A percentile compares a stretch with the other conserved stretches of the same genome.
These are phyloP conservation scores for Globisporangium megalacanthum DNA, from an alignment of 352 stramenopile genomes.

Conservation along the genomic window DNA sequence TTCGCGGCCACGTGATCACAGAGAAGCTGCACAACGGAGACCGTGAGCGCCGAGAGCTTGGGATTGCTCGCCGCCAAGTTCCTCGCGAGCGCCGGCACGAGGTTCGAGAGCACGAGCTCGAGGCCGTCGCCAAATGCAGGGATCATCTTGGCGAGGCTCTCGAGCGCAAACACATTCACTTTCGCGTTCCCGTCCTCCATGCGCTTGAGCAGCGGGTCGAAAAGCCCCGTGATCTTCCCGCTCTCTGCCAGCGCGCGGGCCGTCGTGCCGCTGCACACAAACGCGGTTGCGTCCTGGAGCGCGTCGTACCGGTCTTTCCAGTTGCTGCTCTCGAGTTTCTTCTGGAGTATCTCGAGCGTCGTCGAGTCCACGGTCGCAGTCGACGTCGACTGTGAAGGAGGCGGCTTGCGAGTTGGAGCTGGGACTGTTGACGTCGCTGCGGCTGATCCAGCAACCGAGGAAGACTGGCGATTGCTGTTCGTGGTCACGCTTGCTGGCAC, in stretches of 20 bases:
- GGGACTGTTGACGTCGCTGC: neutral
- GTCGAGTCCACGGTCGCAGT: constrained; percentile 25
- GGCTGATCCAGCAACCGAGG: neutral
- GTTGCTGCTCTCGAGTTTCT: constrained; percentile 59
- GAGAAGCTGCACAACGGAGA: constrained; percentile 36
- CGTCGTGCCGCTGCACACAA: constrained; percentile 20
- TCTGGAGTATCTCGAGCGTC: constrained; percentile 30
- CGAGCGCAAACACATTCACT: constrained; percentile 54
- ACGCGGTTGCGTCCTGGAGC: constrained; percentile 31
- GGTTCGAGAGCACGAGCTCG: constrained; percentile 47
- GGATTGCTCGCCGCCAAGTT: constrained; percentile 51
- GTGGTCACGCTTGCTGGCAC: neutral
- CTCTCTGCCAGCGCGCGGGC: constrained; percentile 23
- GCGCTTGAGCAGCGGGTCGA: constrained; percentile 63
- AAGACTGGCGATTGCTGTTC: neutral
- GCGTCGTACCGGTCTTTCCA: constrained; percentile 79
- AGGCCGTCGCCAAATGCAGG: constrained; percentile 40
- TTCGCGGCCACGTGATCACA: constrained; percentile 39
- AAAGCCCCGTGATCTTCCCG: constrained; percentile 49
- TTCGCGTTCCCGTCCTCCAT: constrained; percentile 77
- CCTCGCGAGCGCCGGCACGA: constrained; percentile 51
- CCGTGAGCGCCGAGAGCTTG: constrained; percentile 38
- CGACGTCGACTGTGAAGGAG: neutral
- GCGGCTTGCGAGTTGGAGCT: neutral
- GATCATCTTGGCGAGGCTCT: constrained; percentile 49